Evolutionary conservation across 2,329 filamentous ascomycete species (phyloP), one percentile per base, ranked within the genome.

Genomic region (Didymella keratinophila): DNA sequence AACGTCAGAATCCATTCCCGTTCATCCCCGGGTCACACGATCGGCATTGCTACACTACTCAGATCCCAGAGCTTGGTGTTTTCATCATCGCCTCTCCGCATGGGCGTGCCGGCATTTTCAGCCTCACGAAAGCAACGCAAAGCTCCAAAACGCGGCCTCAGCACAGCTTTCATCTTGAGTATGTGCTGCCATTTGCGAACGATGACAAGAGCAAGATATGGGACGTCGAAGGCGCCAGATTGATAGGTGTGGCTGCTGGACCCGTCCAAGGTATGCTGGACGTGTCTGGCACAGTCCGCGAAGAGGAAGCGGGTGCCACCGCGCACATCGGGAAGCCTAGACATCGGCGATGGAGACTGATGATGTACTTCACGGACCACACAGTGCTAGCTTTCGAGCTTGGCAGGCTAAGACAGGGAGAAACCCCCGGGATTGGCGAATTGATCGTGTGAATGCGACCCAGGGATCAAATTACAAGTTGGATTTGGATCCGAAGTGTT

Each of bases 341-440:
- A 4, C 20, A 12, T n/a, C 18, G 56, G 6, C n/a, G 85, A 56
- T 93, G 88, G 82, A 80, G 89, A 58, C 65, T 94, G 56, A 84
- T 94, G 72, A 76, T 93, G 74, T 87, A 91, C 72, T 93, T 89
- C 71, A 83, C 83, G 57, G 87, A 92, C 74, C 87, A 91, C 67
- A 84, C 85, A 2, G 83, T 93, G 27, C 70, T 92, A 63, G 88
- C 84, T 58, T 93, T 92, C 77, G 87, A 91, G 73, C 75, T 92
- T n/a, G 66, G 68, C 21, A 77, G 71, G 52, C 52, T 51, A 28
- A 61, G 56, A 43, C 57, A 30, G 23, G 56, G 48, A 4, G 54
- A 41, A 8, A 54, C 60, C 9, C 52, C 48, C n/a, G n/a, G n/a
- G 58, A 56, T 74, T 16, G 66, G 46, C 8, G 68, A 68, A 12